Percentiles rank a stretch among this genome's conserved stretches.
Evolutionary conservation across 768 basidiomycete genomes (phyloP).

Genomic region (Sistotremastrum suecicum): DNA sequence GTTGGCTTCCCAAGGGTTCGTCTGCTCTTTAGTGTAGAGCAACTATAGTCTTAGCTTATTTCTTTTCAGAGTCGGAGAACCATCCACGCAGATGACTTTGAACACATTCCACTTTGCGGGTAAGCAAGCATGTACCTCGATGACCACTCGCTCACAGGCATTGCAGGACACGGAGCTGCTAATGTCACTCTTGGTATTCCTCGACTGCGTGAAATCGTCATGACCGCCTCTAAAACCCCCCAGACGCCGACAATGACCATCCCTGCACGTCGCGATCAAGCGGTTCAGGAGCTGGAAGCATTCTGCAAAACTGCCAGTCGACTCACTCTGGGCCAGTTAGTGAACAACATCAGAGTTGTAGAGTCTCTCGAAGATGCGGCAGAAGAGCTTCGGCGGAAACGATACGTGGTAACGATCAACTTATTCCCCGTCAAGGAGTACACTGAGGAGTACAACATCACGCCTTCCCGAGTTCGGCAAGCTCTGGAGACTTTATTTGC

Average conservation of each 20-base stretch:
- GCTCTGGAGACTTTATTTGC: slow-evolving; percentile 68
- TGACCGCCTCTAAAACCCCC: slow-evolving; percentile 93
- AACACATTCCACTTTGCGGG: slow-evolving; percentile 99
- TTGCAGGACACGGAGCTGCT: slow-evolving; percentile 87
- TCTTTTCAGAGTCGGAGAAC: slow-evolving; percentile 75
- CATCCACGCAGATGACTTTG: slow-evolving; percentile 98
- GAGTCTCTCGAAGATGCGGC: slow-evolving; percentile 52
- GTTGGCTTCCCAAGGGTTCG: slow-evolving; percentile 91
- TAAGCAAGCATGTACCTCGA: slow-evolving; percentile 19
- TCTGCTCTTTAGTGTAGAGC: slow-evolving; percentile 5
- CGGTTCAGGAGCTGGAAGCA: slow-evolving; percentile 40
- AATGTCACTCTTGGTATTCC: slow-evolving; percentile 99
- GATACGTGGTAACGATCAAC: slow-evolving; percentile 65
- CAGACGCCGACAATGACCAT: slow-evolving; percentile 97
- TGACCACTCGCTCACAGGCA: slow-evolving; percentile 1
- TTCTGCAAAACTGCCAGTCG: slow-evolving; percentile 88
- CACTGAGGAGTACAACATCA: slow-evolving; percentile 65
- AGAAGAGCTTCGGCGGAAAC: slow-evolving; percentile 37
- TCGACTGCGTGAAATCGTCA: slow-evolving; percentile 94
- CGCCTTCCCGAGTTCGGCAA: slow-evolving; percentile 54
- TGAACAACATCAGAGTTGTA: slow-evolving; percentile 69
- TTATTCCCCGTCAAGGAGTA: slow-evolving; percentile 87
- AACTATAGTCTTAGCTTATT: neutral
- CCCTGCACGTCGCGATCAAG: slow-evolving; percentile 40
- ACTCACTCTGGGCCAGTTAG: slow-evolving; percentile 75